These are phyloP conservation scores for Hortiboletus campestris DNA, from an alignment of 768 basidiomycete genomes.

Conservation along the genomic window DNA sequence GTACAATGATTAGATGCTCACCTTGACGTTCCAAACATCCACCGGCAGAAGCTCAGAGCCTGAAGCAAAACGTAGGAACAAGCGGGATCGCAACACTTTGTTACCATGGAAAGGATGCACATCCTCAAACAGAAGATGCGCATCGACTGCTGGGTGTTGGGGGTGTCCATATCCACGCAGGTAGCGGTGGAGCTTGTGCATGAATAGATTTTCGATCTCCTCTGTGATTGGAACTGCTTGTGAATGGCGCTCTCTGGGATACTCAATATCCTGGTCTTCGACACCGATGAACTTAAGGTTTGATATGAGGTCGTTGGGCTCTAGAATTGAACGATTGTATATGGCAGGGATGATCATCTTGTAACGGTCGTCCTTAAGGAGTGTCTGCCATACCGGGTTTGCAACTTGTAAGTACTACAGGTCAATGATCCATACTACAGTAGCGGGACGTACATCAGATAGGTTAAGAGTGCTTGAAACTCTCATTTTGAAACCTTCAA, in stretches of 20 bases:
- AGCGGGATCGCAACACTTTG: background rate
- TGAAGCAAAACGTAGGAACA: background rate
- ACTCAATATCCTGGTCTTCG: background rate
- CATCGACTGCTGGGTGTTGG: background rate
- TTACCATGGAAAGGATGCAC: background rate
- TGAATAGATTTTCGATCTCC: background rate
- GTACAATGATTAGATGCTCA: no score
- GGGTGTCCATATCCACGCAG: background rate
- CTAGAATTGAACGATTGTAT: background rate
- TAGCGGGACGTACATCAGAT: background rate
- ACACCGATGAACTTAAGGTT: background rate
- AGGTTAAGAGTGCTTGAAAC: background rate
- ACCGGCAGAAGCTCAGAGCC: background rate
- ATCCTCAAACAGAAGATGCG: no score
- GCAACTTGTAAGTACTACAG: no score
- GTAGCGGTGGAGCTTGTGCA: background rate
- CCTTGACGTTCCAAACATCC: background rate
- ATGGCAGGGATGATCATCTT: background rate
- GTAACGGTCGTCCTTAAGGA: background rate
- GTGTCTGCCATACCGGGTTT: background rate
- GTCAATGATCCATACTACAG: no score
- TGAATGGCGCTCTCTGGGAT: background rate
- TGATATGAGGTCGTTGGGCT: background rate
- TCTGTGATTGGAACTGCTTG: background rate
- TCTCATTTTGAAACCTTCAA: background rate